Conservation (phyloP, 2,329 filamentous ascomycete genomes). For the Davidsoniella eucalypti region DNA sequence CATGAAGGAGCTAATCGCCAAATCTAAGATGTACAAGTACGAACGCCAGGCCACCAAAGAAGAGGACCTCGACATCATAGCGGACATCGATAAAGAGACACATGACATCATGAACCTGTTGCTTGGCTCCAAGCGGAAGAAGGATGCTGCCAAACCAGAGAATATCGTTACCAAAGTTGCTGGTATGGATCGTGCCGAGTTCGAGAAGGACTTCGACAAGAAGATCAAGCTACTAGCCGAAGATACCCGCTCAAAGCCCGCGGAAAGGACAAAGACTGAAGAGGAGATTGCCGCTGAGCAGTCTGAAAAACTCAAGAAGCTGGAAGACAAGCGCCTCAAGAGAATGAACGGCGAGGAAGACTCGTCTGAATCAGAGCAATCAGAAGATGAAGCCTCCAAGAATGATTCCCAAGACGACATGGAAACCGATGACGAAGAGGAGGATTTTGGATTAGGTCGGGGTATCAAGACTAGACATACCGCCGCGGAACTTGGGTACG, state of each 20-base stretch:
- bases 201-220: constrained; percentile 78
- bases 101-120: constrained; percentile 60
- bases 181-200: constrained; percentile 46
- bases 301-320: constrained; percentile 55
- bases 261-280: constrained; percentile 77
- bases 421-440: constrained; percentile 25
- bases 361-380: constrained; percentile 40
- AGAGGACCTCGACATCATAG: constrained; percentile 75
- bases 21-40: constrained; percentile 90
- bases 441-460: constrained; percentile 42
- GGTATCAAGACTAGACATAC: constrained; percentile 42
- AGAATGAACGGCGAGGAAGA: constrained; percentile 77
- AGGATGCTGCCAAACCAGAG: not conserved
- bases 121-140: constrained; percentile 21
- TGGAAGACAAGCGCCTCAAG: constrained; percentile 67
- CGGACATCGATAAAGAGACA: constrained; percentile 71
- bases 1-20: constrained; percentile 94
- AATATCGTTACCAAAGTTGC: constrained; percentile 20
- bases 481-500: constrained; percentile 51
- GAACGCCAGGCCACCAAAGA: constrained; percentile 87
- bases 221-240: constrained; percentile 66
- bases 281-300: constrained; percentile 72
- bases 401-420: not conserved
- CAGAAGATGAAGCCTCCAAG: constrained; percentile 8
- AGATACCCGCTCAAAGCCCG: constrained; percentile 71